A percentile compares a stretch with the other conserved stretches of the same genome.
Evolutionary conservation across 2,329 filamentous ascomycete species (phyloP).

Genomic region (Alternaria postmessia): DNA sequence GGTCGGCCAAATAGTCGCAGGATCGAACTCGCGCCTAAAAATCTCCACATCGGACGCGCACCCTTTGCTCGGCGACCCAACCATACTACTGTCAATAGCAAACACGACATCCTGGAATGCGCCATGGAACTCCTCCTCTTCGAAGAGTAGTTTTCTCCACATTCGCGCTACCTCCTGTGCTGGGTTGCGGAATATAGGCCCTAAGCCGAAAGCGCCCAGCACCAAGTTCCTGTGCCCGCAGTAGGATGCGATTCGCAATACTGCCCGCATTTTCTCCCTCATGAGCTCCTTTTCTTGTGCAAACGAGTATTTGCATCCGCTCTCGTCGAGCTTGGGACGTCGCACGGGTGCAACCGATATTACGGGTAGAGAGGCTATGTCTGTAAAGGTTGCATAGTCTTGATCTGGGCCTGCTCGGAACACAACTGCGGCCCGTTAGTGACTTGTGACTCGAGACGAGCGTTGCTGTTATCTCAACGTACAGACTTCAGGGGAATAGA

Average conservation of each 20-base stretch:
- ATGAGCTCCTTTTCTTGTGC: constrained; percentile 74
- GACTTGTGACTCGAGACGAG: background rate
- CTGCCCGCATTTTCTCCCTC: constrained; percentile 74
- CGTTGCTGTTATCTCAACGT: constrained; percentile 39
- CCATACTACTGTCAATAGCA: constrained; percentile 52
- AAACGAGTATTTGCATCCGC: constrained; percentile 75
- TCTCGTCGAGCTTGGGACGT: constrained; percentile 75
- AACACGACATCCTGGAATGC: constrained; percentile 57
- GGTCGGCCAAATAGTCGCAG: constrained; percentile 50
- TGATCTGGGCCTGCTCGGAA: constrained; percentile 71
- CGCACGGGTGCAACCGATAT: constrained; percentile 76
- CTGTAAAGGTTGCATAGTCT: constrained; percentile 48
- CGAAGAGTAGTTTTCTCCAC: constrained; percentile 55
- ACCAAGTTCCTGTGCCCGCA: constrained; percentile 52
- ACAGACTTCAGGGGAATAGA: constrained; percentile 74
- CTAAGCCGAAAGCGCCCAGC: constrained; percentile 55
- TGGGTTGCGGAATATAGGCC: constrained; percentile 57
- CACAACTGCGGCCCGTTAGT: constrained; percentile 60
- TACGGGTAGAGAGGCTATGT: constrained; percentile 69
- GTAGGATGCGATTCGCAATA: constrained; percentile 71
- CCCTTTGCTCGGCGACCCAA: constrained; percentile 42
- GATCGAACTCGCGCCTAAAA: constrained; percentile 52
- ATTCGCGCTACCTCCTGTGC: constrained; percentile 53
- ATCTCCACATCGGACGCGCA: constrained; percentile 49
- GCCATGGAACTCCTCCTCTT: constrained; percentile 55